Evolutionary conservation across 2,329 filamentous ascomycete genomes (phyloP).

Genomic region (Neoscytalidium dimidiatum): DNA sequence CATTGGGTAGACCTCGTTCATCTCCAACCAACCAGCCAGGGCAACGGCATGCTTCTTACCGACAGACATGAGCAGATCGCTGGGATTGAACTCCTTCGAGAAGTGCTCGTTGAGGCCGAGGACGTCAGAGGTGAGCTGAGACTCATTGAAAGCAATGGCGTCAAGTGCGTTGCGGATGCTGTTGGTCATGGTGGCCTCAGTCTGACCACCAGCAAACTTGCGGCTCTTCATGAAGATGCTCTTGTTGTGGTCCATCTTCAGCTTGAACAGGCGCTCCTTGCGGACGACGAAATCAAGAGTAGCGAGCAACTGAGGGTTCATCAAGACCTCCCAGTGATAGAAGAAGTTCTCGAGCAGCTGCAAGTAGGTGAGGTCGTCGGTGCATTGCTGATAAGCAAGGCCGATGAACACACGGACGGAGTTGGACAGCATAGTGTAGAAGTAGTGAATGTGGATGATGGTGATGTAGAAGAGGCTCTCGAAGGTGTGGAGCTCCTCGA

Average conservation of each 20-base stretch:
- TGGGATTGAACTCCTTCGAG: not conserved
- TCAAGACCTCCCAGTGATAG: not conserved
- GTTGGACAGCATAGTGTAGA: not conserved
- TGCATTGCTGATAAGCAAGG: not conserved
- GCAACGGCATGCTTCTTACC: not conserved
- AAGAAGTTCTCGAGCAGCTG: not conserved
- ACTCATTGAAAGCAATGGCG: conserved; percentile 1
- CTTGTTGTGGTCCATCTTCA: conserved; percentile 9
- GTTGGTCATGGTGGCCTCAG: not conserved
- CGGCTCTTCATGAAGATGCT: not conserved
- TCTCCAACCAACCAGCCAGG: not conserved
- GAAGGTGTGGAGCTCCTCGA: conserved; percentile 4
- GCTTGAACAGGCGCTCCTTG: conserved; percentile 1
- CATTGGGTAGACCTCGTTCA: not conserved
- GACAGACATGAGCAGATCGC: not conserved
- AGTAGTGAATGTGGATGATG: not conserved
- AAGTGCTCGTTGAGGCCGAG: not conserved
- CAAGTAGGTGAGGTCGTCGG: not conserved
- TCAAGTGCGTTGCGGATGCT: conserved; percentile 8
- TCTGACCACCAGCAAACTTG: not conserved
- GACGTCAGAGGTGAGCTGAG: not conserved
- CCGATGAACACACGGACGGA: not conserved
- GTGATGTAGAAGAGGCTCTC: conserved; percentile 10
- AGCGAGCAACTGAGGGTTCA: not conserved
- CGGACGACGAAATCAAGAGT: conserved; percentile 9